phyloP scores from a whole-genome alignment of 1,284 basidiomycete species.

The Earliella scabrosa region DNA sequence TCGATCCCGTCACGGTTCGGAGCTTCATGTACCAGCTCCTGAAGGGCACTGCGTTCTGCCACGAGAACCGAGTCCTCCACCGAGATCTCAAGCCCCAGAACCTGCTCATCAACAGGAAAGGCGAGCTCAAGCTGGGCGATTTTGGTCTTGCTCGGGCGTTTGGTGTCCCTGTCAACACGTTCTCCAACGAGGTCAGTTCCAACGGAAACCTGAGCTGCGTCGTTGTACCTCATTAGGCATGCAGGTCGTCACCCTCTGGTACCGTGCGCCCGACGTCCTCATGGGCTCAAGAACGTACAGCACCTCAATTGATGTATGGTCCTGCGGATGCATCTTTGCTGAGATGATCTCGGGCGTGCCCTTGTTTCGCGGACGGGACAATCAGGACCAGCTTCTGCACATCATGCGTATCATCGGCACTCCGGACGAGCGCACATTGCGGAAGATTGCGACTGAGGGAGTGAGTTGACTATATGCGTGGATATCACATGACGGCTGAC shows the following conservation, averaged over 20 bases:
- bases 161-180: slow-evolving; percentile 95
- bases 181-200: slow-evolving; percentile 85
- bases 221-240: neutral
- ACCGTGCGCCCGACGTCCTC: slow-evolving; percentile 97
- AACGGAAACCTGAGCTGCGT: neutral
- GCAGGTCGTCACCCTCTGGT: slow-evolving; percentile 98
- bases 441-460: slow-evolving; percentile 91
- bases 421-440: slow-evolving; percentile 87
- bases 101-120: slow-evolving; percentile 94
- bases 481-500: neutral
- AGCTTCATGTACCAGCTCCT: slow-evolving; percentile 98
- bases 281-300: slow-evolving; percentile 97
- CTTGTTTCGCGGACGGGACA: slow-evolving; percentile 96
- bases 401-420: slow-evolving; percentile 99
- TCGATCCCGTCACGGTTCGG: slow-evolving; percentile 92
- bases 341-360: slow-evolving; percentile 99
- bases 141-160: slow-evolving; percentile 95
- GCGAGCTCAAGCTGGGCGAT: slow-evolving; percentile 97
- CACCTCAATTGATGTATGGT: slow-evolving; percentile 99
- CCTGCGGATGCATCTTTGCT: slow-evolving; percentile 98
- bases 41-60: slow-evolving; percentile 98
- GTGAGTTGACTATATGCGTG: slow-evolving; percentile 50
- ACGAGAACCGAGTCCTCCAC: slow-evolving; percentile 98
- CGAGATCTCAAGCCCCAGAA: slow-evolving; percentile 99
- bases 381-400: slow-evolving; percentile 96